Evolutionary conservation across 768 basidiomycete genomes (phyloP).

Genomic region (Tulasnella calospora): DNA sequence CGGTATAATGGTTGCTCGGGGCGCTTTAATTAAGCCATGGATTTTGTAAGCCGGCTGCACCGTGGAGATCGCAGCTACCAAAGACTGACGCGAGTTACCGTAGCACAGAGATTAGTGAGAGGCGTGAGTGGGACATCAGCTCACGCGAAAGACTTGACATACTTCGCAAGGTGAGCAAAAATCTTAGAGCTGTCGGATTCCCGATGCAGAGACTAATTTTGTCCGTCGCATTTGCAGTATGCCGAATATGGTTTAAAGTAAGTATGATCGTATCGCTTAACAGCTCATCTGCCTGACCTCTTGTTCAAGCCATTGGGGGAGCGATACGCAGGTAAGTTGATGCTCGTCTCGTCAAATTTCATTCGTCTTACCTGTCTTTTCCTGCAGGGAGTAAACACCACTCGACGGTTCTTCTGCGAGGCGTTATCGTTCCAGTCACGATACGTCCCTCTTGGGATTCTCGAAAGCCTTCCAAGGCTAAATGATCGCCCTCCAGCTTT

Average conservation of each 20-base stretch:
- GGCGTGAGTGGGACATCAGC: constrained; percentile 88
- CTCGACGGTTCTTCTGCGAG: constrained; percentile 90
- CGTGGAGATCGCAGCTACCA: background rate
- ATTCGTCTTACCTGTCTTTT: background rate
- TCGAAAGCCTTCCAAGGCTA: constrained; percentile 78
- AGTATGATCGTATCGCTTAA: constrained; percentile 31
- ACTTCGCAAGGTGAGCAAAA: constrained; percentile 57
- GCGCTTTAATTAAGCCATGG: constrained; percentile 80
- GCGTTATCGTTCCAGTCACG: constrained; percentile 94
- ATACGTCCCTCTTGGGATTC: constrained; percentile 88
- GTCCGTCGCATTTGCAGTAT: constrained; percentile 47
- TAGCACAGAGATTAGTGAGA: constrained; percentile 84
- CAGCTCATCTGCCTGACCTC: background rate
- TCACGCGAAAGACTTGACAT: constrained; percentile 76
- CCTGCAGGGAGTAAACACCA: constrained; percentile 70
- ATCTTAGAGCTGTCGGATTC: background rate
- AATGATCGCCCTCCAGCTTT: constrained; percentile 91
- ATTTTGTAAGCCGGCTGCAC: constrained; percentile 27
- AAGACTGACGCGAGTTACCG: constrained; percentile 68
- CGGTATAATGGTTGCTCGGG: constrained; percentile 91
- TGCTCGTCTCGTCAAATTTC: constrained; percentile 32
- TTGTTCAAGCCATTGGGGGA: constrained; percentile 63
- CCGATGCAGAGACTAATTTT: background rate
- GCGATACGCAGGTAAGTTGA: constrained; percentile 56
- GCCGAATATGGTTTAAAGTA: constrained; percentile 82